Conservation (phyloP, 73 alveolate genomes). For the Blepharisma japonicum region DNA sequence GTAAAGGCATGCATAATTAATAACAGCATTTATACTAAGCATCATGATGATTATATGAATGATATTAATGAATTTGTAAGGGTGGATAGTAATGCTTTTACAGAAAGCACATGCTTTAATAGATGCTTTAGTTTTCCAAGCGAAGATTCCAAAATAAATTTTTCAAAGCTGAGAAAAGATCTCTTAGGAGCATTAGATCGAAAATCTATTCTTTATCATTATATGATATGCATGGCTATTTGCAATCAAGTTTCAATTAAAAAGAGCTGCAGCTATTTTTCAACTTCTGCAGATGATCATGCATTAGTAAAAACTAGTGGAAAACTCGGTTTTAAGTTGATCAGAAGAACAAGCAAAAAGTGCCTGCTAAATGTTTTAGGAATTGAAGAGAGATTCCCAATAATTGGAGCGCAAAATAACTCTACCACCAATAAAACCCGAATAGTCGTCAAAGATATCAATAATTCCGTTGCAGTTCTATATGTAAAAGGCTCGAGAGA, state of each 20-base stretch:
- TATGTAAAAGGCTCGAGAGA: slow-evolving; percentile 22
- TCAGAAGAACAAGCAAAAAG: background rate
- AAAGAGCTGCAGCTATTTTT: background rate
- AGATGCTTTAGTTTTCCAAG: too few species aligned
- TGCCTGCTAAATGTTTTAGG: background rate
- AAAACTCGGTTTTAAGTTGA: background rate
- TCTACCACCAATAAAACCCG: slow-evolving; percentile 1
- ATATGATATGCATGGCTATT: background rate
- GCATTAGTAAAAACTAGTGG: background rate
- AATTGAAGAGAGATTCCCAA: background rate
- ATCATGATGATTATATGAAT: too few species aligned
- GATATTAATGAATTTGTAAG: too few species aligned
- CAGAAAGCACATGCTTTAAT: too few species aligned
- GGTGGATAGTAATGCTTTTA: too few species aligned
- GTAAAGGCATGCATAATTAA: too few species aligned
- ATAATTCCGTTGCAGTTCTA: background rate
- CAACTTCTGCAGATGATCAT: slow-evolving; percentile 19
- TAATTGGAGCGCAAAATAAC: background rate
- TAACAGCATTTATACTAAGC: too few species aligned
- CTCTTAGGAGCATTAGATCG: too few species aligned
- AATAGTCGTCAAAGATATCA: background rate
- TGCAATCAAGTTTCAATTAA: background rate
- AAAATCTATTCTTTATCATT: background rate
- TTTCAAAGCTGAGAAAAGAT: too few species aligned
- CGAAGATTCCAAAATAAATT: too few species aligned